These are phyloP conservation scores for Moelleriella libera DNA, from an alignment of 2,329 filamentous ascomycete species.

Conservation along the genomic window DNA sequence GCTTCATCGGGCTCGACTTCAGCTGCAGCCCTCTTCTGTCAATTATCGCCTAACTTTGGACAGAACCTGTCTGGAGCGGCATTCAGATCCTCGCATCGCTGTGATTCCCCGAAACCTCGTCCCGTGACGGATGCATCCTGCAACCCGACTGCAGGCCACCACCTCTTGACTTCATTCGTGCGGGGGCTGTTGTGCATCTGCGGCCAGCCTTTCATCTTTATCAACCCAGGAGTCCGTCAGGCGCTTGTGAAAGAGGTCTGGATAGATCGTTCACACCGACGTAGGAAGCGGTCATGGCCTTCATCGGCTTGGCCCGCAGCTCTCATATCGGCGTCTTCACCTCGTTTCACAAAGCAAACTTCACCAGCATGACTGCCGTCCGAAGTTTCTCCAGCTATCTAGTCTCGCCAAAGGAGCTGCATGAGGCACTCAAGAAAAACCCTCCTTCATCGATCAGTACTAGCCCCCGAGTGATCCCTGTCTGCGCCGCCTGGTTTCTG, in stretches of 20 bases:
- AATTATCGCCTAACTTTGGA: too few relatives aligned
- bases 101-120: not conserved
- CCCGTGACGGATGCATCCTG: not conserved
- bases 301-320: constrained; percentile 26
- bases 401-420: constrained; percentile 70
- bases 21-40: too few relatives aligned
- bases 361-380: constrained; percentile 13
- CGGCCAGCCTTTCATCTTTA: not conserved
- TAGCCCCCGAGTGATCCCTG: constrained; percentile 68
- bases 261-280: not conserved
- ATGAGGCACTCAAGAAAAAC: constrained; percentile 71
- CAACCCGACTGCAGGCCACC: not conserved
- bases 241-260: too few relatives aligned
- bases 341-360: constrained; percentile 17
- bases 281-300: constrained; percentile 22
- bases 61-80: too few relatives aligned
- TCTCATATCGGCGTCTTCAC: constrained; percentile 24
- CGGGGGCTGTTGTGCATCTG: not conserved
- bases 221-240: too few relatives aligned
- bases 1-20: too few relatives aligned
- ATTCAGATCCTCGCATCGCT: not conserved
- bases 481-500: constrained; percentile 93
- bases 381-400: constrained; percentile 62
- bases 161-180: not conserved
- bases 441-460: constrained; percentile 66